Percentiles rank a stretch among this genome's conserved stretches.
These are phyloP conservation scores for Aspergillus sergii DNA, from an alignment of 2,329 filamentous ascomycete species.

Conservation along the genomic window DNA sequence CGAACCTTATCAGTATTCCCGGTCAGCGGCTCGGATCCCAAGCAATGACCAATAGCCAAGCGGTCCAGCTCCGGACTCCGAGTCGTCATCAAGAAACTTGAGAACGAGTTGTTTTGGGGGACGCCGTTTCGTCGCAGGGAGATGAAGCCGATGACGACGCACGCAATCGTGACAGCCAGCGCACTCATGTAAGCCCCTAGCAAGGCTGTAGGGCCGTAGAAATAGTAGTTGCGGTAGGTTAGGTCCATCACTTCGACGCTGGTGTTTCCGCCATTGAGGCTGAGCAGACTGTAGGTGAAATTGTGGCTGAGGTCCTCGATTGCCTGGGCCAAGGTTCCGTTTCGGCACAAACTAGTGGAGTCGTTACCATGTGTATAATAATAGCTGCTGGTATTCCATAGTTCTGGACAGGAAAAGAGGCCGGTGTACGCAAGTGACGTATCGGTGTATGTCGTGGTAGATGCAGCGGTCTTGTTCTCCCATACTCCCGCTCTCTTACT, in stretches of 20 bases:
- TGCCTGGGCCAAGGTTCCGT: conserved; percentile 11
- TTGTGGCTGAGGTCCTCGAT: conserved; percentile 17
- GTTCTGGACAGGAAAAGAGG: background rate
- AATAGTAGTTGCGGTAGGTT: background rate
- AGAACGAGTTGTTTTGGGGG: conserved; percentile 11
- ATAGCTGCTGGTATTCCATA: conserved; percentile 10
- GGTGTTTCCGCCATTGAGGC: conserved; percentile 11
- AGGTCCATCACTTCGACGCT: background rate
- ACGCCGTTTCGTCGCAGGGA: conserved; percentile 12
- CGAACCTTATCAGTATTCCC: background rate
- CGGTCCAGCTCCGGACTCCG: conserved; percentile 14
- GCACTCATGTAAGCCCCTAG: background rate
- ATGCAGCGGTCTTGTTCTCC: background rate
- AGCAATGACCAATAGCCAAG: conserved; percentile 10
- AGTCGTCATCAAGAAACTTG: conserved; percentile 15
- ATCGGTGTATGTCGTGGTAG: background rate
- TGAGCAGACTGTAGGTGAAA: conserved; percentile 17
- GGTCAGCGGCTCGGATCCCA: conserved; percentile 7
- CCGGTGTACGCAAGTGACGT: background rate
- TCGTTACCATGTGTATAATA: background rate
- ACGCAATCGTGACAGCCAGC: background rate
- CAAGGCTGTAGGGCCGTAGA: background rate
- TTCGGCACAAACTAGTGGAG: conserved; percentile 8
- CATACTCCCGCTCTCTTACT: background rate
- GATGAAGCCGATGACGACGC: background rate